phyloP scores from a whole-genome alignment of 2,329 filamentous ascomycete genomes.

The Pestalotiopsis sp. region DNA sequence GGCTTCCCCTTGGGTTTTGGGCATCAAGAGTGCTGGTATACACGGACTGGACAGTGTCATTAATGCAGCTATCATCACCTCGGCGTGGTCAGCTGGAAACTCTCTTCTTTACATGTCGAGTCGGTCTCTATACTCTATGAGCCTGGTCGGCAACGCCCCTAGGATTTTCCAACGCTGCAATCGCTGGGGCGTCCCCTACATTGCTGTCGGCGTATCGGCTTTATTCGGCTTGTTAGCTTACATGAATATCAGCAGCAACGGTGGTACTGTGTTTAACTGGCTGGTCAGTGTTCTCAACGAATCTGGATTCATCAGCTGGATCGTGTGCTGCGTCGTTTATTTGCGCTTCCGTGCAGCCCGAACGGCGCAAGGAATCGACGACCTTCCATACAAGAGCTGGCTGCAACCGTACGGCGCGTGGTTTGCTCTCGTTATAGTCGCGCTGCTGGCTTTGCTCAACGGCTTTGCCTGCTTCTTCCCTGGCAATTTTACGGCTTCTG shows the following conservation, averaged over 20 bases:
- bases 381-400: conserved; percentile 52
- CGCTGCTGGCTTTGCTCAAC: conserved; percentile 59
- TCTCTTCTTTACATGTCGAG: conserved; percentile 48
- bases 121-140: conserved; percentile 48
- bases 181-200: conserved; percentile 43
- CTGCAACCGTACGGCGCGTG: conserved; percentile 62
- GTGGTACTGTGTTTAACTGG: conserved; percentile 64
- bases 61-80: conserved; percentile 39
- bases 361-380: conserved; percentile 40
- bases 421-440: conserved; percentile 52
- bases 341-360: conserved; percentile 58
- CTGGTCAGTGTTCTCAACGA: conserved; percentile 57
- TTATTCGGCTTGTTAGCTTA: conserved; percentile 65
- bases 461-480: conserved; percentile 68
- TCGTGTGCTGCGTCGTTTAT: conserved; percentile 56
- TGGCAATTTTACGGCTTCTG: conserved; percentile 53
- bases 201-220: conserved; percentile 45
- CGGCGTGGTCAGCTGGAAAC: conserved; percentile 42
- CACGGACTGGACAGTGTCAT: conserved; percentile 34
- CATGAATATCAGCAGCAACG: conserved; percentile 60
- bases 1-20: conserved; percentile 54
- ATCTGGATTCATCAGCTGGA: conserved; percentile 56
- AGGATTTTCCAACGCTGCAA: conserved; percentile 45
- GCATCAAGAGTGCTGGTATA: conserved; percentile 44
- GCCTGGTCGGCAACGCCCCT: conserved; percentile 50